Percentiles rank a stretch among this genome's conserved stretches.
Conservation (phyloP, 2,329 filamentous ascomycete species). For the Macrophomina pseudophaseolina region DNA sequence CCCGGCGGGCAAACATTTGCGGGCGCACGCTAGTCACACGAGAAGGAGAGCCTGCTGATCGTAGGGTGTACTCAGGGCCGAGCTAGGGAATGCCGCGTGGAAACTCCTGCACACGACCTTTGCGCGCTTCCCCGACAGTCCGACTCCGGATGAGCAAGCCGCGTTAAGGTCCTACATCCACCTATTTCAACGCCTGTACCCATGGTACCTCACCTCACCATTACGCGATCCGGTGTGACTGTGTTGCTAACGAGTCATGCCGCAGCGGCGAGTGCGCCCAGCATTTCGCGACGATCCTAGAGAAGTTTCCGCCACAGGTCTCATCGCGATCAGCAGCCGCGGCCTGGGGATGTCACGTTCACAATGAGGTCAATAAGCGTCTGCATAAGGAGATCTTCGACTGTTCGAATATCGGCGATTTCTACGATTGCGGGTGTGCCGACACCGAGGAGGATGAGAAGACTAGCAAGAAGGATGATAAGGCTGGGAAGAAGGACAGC, state of each 20-base stretch:
- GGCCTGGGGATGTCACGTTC: conserved; percentile 69
- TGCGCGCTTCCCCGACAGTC: conserved; percentile 68
- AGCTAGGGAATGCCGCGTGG: conserved; percentile 69
- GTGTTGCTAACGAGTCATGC: conserved; percentile 15
- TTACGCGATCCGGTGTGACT: neutral
- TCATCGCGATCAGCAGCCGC: conserved; percentile 66
- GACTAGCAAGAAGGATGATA: conserved; percentile 27
- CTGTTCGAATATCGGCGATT: conserved; percentile 68
- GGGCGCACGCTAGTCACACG: neutral
- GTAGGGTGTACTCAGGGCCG: conserved; percentile 51
- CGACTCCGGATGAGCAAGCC: conserved; percentile 64
- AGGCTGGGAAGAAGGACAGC: conserved; percentile 25
- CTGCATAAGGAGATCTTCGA: conserved; percentile 66
- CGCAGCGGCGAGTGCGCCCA: conserved; percentile 66
- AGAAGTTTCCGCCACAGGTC: conserved; percentile 68
- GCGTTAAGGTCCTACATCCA: conserved; percentile 66
- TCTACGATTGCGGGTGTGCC: conserved; percentile 70
- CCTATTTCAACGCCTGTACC: conserved; percentile 68
- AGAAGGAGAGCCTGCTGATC: conserved; percentile 16
- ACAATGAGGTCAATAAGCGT: conserved; percentile 69
- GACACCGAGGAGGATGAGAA: conserved; percentile 51
- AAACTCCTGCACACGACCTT: conserved; percentile 71
- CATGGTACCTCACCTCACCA: conserved; percentile 53
- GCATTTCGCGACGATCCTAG: conserved; percentile 66
- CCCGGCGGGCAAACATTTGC: neutral